These are phyloP conservation scores for Entophlyctis helioformis DNA, from an alignment of 192 early-diverging fungal genomes.

Conservation along the genomic window DNA sequence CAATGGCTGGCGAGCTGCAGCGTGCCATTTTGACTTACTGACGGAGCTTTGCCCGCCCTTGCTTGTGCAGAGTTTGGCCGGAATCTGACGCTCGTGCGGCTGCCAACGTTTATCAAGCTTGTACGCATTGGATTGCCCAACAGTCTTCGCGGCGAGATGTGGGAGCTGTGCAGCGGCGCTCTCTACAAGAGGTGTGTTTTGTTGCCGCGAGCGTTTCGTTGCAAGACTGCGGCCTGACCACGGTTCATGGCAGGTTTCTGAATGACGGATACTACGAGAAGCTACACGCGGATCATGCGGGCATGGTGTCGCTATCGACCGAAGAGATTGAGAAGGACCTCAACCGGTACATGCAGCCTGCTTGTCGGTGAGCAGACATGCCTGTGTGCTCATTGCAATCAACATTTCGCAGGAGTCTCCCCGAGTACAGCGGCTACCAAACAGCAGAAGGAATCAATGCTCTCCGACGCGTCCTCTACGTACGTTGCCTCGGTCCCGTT, in stretches of 20 bases:
- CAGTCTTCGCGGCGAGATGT: conserved; percentile 74
- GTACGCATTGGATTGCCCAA: conserved; percentile 84
- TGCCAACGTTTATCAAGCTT: conserved; percentile 77
- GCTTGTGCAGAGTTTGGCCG: conserved; percentile 57
- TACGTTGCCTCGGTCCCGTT: conserved; percentile 2
- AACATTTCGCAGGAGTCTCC: conserved; percentile 56
- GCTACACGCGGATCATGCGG: conserved; percentile 56
- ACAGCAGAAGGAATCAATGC: conserved; percentile 80
- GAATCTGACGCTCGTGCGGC: conserved; percentile 72
- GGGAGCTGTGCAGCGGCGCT: conserved; percentile 85
- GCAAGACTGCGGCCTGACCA: background rate
- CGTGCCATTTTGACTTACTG: background rate
- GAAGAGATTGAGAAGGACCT: conserved; percentile 97
- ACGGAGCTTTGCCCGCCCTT: background rate
- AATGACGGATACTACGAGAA: conserved; percentile 73
- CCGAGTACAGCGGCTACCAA: conserved; percentile 91
- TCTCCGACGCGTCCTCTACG: conserved; percentile 80
- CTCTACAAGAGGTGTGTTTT: conserved; percentile 55
- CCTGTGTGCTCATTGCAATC: background rate
- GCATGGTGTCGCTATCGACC: conserved; percentile 60
- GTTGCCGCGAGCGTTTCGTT: background rate
- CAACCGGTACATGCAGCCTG: conserved; percentile 38
- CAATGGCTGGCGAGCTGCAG: conserved; percentile 5
- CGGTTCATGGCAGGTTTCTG: conserved; percentile 35
- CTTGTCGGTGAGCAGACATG: too few relatives aligned